A percentile compares a stretch with the other conserved stretches of the same genome.
These are phyloP conservation scores for Amanita inopinata DNA, from an alignment of 768 basidiomycete genomes.

Conservation along the genomic window DNA sequence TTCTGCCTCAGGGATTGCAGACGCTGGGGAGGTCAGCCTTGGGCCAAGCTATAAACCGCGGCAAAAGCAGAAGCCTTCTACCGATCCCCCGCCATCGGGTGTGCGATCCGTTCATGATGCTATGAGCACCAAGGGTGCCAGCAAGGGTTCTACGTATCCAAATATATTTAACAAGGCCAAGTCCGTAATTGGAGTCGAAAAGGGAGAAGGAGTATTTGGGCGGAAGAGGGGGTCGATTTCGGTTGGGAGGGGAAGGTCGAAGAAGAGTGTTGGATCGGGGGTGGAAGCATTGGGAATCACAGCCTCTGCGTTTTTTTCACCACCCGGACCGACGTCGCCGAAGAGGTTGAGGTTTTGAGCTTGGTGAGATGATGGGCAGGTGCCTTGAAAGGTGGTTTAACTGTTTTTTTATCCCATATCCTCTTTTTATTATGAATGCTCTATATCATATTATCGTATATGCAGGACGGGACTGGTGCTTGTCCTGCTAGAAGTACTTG, in stretches of 20 bases:
- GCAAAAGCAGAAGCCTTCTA: background rate
- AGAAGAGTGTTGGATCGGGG: slow-evolving; percentile 59
- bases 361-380: too few species aligned
- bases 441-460: too few species aligned
- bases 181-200: slow-evolving; percentile 43
- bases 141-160: slow-evolving; percentile 15
- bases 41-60: too few species aligned
- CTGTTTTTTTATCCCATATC: too few species aligned
- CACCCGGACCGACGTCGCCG: slow-evolving; percentile 20
- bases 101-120: slow-evolving; percentile 16
- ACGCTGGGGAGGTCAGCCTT: too few species aligned
- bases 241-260: slow-evolving; percentile 50
- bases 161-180: slow-evolving; percentile 31
- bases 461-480: too few species aligned
- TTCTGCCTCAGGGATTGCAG: too few species aligned
- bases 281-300: slow-evolving; percentile 72
- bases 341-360: background rate
- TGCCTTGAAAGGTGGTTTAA: too few species aligned
- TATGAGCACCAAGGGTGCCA: slow-evolving; percentile 18
- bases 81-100: slow-evolving; percentile 32
- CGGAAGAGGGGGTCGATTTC: slow-evolving; percentile 51
- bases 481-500: too few species aligned
- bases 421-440: too few species aligned
- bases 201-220: slow-evolving; percentile 20
- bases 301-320: slow-evolving; percentile 65